Conservation (phyloP, 805 yeast genomes). For the Candida khao-thaluensis region DNA sequence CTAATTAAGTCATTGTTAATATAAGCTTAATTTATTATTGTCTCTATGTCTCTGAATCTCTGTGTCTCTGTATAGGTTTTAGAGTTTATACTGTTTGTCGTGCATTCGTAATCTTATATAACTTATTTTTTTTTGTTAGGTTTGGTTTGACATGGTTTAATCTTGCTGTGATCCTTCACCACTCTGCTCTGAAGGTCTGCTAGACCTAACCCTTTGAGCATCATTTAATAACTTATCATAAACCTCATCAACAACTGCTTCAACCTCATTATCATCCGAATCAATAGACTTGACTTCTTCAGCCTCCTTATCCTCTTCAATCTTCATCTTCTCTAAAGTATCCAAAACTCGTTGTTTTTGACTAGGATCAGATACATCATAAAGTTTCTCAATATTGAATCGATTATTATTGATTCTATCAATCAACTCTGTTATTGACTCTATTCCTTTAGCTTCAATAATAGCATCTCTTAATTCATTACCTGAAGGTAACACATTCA, state of each 20-base stretch:
- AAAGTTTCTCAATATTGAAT: conserved; percentile 50
- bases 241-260: conserved; percentile 63
- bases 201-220: conserved; percentile 64
- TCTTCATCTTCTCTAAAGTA: conserved; percentile 14
- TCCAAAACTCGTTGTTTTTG: conserved; percentile 22
- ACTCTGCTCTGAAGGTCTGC: too few relatives aligned
- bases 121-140: too few relatives aligned
- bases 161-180: too few relatives aligned
- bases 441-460: conserved; percentile 73
- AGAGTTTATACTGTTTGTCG: too few relatives aligned
- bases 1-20: conserved; percentile 36
- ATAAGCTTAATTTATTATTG: too few relatives aligned
- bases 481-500: conserved; percentile 52
- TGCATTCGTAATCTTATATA: too few relatives aligned
- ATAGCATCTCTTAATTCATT: conserved; percentile 58
- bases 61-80: too few relatives aligned
- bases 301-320: conserved; percentile 19
- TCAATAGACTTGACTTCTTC: conserved; percentile 28
- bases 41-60: too few relatives aligned
- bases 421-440: conserved; percentile 65
- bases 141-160: too few relatives aligned
- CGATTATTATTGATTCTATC: conserved; percentile 59
- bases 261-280: conserved; percentile 18
- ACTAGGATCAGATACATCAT: conserved; percentile 24
- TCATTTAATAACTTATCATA: conserved; percentile 71